phyloP scores from a whole-genome alignment of 495 filamentous ascomycete genomes.

The Aspergillus diversus region DNA sequence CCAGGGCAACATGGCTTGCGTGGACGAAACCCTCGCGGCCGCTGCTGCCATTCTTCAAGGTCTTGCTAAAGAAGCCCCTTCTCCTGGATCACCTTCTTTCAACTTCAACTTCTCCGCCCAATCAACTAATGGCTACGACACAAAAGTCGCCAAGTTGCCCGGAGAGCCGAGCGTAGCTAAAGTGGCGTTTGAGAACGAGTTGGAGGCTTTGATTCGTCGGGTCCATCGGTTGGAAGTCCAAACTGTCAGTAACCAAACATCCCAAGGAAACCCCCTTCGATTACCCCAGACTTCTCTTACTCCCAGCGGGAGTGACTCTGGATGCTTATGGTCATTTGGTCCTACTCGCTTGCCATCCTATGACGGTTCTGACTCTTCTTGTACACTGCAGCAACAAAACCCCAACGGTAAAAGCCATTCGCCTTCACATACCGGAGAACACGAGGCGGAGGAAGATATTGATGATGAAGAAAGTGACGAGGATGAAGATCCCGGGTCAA shows the following conservation, averaged over 20 bases:
- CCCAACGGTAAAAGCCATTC: slow-evolving; percentile 35
- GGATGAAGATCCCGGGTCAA: slow-evolving; percentile 41
- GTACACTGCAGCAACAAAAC: slow-evolving; percentile 47
- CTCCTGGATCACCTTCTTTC: slow-evolving; percentile 44
- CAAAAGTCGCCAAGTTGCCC: slow-evolving; percentile 61
- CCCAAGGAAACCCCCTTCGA: slow-evolving; percentile 68
- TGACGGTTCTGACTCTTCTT: slow-evolving; percentile 47
- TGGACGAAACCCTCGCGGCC: slow-evolving; percentile 64
- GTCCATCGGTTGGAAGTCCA: slow-evolving; percentile 71
- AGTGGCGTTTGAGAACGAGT: slow-evolving; percentile 68
- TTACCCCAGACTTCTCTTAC: slow-evolving; percentile 55
- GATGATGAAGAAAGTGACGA: slow-evolving; percentile 47
- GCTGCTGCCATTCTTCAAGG: slow-evolving; percentile 65
- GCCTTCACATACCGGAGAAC: slow-evolving; percentile 31
- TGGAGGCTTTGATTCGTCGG: slow-evolving; percentile 67
- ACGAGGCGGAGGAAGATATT: slow-evolving; percentile 36
- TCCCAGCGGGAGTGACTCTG: slow-evolving; percentile 42
- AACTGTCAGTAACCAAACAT: slow-evolving; percentile 59
- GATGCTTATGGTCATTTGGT: slow-evolving; percentile 46
- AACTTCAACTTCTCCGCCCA: slow-evolving; percentile 38
- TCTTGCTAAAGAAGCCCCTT: slow-evolving; percentile 57
- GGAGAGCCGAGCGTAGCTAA: slow-evolving; percentile 66
- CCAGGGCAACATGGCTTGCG: slow-evolving; percentile 57
- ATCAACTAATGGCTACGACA: slow-evolving; percentile 41
- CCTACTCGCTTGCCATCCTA: slow-evolving; percentile 43